A percentile compares a stretch with the other conserved stretches of the same genome.
Conservation (phyloP, 2,329 filamentous ascomycete genomes). For the Gliomastix tumulicola region DNA sequence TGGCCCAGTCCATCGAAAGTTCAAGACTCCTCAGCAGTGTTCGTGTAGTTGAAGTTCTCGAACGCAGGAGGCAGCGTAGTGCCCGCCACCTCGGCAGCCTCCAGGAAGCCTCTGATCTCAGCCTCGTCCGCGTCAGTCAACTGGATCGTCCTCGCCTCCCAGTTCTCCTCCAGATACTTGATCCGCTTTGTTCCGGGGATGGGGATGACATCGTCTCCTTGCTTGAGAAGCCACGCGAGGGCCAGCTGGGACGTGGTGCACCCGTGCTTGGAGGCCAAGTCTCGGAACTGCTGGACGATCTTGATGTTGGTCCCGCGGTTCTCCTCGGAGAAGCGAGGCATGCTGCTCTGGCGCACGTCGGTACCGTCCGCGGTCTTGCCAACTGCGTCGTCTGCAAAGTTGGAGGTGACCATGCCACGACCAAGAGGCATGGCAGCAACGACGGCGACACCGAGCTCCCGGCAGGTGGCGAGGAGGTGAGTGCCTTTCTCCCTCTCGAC, state of each 20-base stretch:
- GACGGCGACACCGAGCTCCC: slow-evolving; percentile 46
- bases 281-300: background rate
- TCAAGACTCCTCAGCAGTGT: background rate
- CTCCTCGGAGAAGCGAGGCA: slow-evolving; percentile 3
- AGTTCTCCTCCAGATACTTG: slow-evolving; percentile 33
- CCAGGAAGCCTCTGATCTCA: slow-evolving; percentile 13
- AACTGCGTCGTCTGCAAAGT: background rate
- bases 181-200: slow-evolving; percentile 39
- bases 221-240: slow-evolving; percentile 53
- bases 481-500: slow-evolving; percentile 42
- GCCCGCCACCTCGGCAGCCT: slow-evolving; percentile 6
- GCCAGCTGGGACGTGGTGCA: slow-evolving; percentile 48
- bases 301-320: slow-evolving; percentile 3
- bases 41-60: background rate
- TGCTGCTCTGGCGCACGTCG: background rate
- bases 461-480: slow-evolving; percentile 39
- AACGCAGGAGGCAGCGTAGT: background rate
- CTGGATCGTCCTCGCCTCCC: slow-evolving; percentile 16
- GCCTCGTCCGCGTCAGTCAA: slow-evolving; percentile 19
- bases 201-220: slow-evolving; percentile 51
- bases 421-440: slow-evolving; percentile 52
- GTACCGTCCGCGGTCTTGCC: background rate
- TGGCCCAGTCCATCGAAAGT: no score
- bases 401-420: slow-evolving; percentile 40
- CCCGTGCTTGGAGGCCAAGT: slow-evolving; percentile 27